A percentile compares a stretch with the other conserved stretches of the same genome.
Evolutionary conservation across 2,329 filamentous ascomycete genomes (phyloP).

Genomic region (Penicillium brevicompactum): DNA sequence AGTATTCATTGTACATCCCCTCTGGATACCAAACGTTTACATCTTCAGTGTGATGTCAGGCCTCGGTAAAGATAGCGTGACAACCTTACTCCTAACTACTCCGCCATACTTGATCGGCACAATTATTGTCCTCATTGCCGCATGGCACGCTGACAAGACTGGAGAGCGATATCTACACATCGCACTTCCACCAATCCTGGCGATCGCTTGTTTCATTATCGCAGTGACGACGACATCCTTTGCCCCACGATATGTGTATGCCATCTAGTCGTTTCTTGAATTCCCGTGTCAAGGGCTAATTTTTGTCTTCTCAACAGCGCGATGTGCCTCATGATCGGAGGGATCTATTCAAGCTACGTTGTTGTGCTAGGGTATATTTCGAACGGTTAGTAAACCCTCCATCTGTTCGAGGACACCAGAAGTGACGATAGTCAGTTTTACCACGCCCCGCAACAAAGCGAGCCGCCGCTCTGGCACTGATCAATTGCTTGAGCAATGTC

Average conservation of each 20-base stretch:
- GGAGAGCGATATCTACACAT: constrained; percentile 17
- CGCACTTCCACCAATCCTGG: constrained; percentile 10
- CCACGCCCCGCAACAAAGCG: constrained; percentile 16
- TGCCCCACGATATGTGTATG: constrained; percentile 16
- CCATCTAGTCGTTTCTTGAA: not conserved
- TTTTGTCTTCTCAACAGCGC: constrained; percentile 2
- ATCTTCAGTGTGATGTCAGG: constrained; percentile 15
- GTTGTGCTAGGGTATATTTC: constrained; percentile 15
- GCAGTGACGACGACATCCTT: constrained; percentile 12
- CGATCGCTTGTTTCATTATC: constrained; percentile 11
- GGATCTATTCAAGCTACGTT: constrained; percentile 15
- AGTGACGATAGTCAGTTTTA: constrained; percentile 5
- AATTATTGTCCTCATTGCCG: constrained; percentile 13
- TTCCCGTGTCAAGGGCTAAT: not conserved
- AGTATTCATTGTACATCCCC: not conserved
- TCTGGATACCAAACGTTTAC: not conserved
- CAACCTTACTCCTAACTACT: constrained; percentile 13
- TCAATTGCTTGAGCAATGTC: constrained; percentile 18
- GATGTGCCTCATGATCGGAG: constrained; percentile 17
- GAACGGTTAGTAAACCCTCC: constrained; percentile 3
- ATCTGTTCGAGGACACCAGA: not conserved
- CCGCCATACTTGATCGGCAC: constrained; percentile 15
- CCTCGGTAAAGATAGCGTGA: constrained; percentile 10
- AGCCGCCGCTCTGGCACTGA: constrained; percentile 15
- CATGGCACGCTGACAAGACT: constrained; percentile 15